Evolutionary conservation across 371 early-diverging fungal species (phyloP), one percentile per base, ranked within the genome.

Genomic region (Apophysomyces trapeziformis): DNA sequence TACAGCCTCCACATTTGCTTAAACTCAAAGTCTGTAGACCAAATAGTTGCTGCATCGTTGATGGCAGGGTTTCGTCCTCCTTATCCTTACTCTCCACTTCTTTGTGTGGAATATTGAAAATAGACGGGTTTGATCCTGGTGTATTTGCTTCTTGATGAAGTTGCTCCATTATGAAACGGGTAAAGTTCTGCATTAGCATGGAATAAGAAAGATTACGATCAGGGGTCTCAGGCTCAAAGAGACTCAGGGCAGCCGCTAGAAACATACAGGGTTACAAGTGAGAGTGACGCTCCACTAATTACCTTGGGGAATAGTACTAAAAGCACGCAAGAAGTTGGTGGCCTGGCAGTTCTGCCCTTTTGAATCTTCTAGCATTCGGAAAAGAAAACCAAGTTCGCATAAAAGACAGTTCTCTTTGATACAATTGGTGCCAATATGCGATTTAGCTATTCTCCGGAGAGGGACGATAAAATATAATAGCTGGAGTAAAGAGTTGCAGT

Each of bases 281-380:
- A 26, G 3, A 26, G 32, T 26, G 3, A 26, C 2, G 32, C 32
- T 38, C 16, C 14, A 13, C 60, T 41, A 57, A 57, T 60, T 79
- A 89, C 91, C 94, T 83, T 95, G 93, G 0, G 93, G 92, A 35
- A 92, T 88, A 6, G 88, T 90, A 58, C 89, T 87, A 66, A 98
- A 90, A 0, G 91, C 93, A 0, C 91, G 76, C 57, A 96, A 78
- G 57, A 97, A 93, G 70, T 95, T 96, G 7, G 94, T 85, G 4
- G 98, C 98, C 62, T 97, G 97, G 72, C 98, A 98, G 65, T 96
- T 98, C 43, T 89, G 87, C 5, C 97, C 97, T 32, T 88, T 83
- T 1, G 95, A 90, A 36, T 91, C 91, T 62, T 94, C 93, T 26
- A 98, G 80, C 96, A 95, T 95, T 0, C 92, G 82, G 70, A 95